Percentiles rank a stretch among this genome's conserved stretches.
Evolutionary conservation across 2,329 filamentous ascomycete genomes (phyloP).

Genomic region (Fusarium sp.): DNA sequence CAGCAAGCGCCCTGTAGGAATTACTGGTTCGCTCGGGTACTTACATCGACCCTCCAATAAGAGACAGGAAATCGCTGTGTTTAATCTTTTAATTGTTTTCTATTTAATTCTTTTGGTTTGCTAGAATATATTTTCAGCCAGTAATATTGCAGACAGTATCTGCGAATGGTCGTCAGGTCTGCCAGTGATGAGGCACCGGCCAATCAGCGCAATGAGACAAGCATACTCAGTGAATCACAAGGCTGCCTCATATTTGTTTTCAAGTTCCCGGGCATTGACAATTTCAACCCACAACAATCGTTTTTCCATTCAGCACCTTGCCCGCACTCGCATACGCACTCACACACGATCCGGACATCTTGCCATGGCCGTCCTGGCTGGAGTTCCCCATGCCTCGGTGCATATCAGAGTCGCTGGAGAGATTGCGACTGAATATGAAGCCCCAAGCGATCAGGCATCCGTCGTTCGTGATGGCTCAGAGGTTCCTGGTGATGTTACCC

Average conservation of each 20-base stretch:
- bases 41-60: neutral
- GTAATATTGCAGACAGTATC: neutral
- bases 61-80: neutral
- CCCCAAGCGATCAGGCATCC: neutral
- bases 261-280: neutral
- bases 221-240: too few species aligned
- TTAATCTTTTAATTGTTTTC: neutral
- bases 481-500: neutral
- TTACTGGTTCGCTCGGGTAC: neutral
- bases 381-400: neutral
- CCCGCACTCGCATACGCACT: neutral
- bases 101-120: neutral
- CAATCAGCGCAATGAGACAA: too few species aligned
- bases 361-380: neutral
- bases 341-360: neutral
- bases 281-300: neutral
- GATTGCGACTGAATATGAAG: slow-evolving; percentile 35
- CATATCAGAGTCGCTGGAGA: slow-evolving; percentile 5
- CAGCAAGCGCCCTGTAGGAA: neutral
- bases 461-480: neutral
- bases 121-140: neutral
- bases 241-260: too few species aligned
- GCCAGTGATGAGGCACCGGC: neutral
- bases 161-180: neutral
- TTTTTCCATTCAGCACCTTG: too few species aligned